Evolutionary conservation across 2,329 filamentous ascomycete genomes (phyloP).

Genomic region (Stagonosporopsis cucurbitacearum): DNA sequence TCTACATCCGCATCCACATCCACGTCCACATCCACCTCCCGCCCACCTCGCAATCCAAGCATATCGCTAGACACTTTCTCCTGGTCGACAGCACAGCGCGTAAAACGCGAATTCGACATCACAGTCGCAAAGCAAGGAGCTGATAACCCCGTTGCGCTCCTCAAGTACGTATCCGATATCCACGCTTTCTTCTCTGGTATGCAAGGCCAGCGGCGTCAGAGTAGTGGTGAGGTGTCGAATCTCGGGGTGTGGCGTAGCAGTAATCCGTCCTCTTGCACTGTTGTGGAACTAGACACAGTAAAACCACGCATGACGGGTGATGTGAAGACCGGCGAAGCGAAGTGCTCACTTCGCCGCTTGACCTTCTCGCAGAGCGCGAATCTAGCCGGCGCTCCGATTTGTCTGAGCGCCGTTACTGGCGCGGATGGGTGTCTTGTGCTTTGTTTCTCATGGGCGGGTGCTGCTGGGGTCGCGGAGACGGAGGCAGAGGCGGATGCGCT

Average conservation of each 20-base stretch:
- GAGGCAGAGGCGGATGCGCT: no score
- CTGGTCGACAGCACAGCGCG: conserved; percentile 27
- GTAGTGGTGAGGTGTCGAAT: conserved; percentile 56
- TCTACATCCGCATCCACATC: not conserved
- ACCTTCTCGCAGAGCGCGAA: conserved; percentile 55
- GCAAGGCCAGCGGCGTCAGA: conserved; percentile 48
- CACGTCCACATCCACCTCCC: not conserved
- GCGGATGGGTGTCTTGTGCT: conserved; percentile 53
- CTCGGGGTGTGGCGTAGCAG: conserved; percentile 46
- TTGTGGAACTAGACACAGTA: no score
- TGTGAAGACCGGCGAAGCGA: not conserved
- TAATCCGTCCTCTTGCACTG: no score
- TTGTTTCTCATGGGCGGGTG: conserved; percentile 52
- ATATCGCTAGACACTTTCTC: conserved; percentile 17
- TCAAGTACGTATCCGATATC: conserved; percentile 52
- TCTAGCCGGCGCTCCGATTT: conserved; percentile 48
- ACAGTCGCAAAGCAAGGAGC: conserved; percentile 29
- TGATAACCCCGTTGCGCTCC: conserved; percentile 46
- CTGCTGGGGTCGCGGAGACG: conserved; percentile 39
- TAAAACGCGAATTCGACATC: conserved; percentile 22
- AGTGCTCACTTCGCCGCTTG: conserved; percentile 48
- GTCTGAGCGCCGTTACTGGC: conserved; percentile 52
- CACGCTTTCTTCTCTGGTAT: conserved; percentile 47
- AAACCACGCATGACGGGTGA: not conserved
- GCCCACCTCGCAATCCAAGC: no score